phyloP scores from a whole-genome alignment of 2,329 filamentous ascomycete species.

The Colletotrichum simmondsii region DNA sequence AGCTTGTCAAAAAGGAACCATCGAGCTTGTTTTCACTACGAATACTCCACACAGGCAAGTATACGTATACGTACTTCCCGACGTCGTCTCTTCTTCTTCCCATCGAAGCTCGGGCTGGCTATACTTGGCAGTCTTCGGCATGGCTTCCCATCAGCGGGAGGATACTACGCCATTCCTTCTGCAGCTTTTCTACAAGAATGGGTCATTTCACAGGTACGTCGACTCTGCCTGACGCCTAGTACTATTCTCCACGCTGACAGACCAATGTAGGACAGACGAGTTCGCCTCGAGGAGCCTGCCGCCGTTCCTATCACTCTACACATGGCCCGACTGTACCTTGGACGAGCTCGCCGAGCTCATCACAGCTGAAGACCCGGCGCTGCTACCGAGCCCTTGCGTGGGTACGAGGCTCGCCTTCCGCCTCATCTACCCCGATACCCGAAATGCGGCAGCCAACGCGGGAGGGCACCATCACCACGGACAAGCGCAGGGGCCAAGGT shows the following conservation, averaged over 20 bases:
- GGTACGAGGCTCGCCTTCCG: constrained; percentile 91
- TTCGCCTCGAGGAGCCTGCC: constrained; percentile 71
- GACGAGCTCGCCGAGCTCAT: constrained; percentile 84
- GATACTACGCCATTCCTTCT: constrained; percentile 84
- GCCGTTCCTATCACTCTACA: constrained; percentile 82
- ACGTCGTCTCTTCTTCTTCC: not conserved
- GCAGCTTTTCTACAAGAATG: constrained; percentile 83
- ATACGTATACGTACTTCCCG: constrained; percentile 16
- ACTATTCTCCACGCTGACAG: not conserved
- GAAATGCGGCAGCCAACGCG: constrained; percentile 37
- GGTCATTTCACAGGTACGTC: constrained; percentile 75
- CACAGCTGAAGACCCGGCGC: constrained; percentile 65
- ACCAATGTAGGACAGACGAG: constrained; percentile 69
- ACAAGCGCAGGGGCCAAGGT: constrained; percentile 64
- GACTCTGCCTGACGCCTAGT: constrained; percentile 7
- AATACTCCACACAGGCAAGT: constrained; percentile 7
- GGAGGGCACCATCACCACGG: constrained; percentile 46
- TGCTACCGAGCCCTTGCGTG: constrained; percentile 79
- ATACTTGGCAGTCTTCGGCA: not conserved
- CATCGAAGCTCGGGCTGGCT: not conserved
- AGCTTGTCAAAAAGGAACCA: constrained; percentile 26
- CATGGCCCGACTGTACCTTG: constrained; percentile 85
- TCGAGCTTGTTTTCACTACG: constrained; percentile 17
- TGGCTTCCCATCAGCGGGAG: constrained; percentile 64
- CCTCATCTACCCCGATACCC: constrained; percentile 83